phyloP scores from a whole-genome alignment of 345 rosid genomes.

The Acer campestre region DNA sequence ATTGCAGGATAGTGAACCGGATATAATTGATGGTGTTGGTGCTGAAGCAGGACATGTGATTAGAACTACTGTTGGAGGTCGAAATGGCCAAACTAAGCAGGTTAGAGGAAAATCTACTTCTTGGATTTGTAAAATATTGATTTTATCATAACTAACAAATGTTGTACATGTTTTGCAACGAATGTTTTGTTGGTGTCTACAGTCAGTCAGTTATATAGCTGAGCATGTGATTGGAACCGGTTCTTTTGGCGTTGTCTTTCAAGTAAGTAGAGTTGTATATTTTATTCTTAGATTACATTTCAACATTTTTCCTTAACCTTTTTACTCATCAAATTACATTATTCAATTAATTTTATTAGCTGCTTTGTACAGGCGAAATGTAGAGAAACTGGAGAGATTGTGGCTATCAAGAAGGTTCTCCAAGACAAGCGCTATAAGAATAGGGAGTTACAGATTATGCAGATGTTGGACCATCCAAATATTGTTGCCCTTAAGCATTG shows the following conservation, averaged over 20 bases:
- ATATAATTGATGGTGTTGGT: conserved; percentile 80
- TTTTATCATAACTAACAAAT: not conserved
- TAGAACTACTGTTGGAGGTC: conserved; percentile 83
- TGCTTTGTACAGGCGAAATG: conserved; percentile 81
- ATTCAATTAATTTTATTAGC: conserved; percentile 20
- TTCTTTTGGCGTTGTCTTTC: conserved; percentile 92
- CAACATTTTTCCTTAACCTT: not conserved
- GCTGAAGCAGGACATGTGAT: conserved; percentile 93
- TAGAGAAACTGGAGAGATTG: conserved; percentile 90
- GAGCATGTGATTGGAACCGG: conserved; percentile 98
- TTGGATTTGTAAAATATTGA: not conserved
- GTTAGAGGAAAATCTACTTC: conserved; percentile 33
- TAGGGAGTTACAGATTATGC: conserved; percentile 91
- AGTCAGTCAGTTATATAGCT: conserved; percentile 87
- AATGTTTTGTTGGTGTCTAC: conserved; percentile 33
- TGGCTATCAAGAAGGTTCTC: conserved; percentile 97
- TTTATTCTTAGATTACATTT: conserved; percentile 12
- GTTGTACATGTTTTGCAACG: conserved; percentile 17
- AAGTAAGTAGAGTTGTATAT: conserved; percentile 50
- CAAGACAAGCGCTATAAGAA: conserved; percentile 98
- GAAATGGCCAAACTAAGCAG: conserved; percentile 94
- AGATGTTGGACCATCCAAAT: conserved; percentile 93
- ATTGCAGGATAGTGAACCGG: conserved; percentile 93
- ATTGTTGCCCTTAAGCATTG: conserved; percentile 82
- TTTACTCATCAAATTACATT: conserved; percentile 1